A percentile compares a stretch with the other conserved stretches of the same genome.
These are phyloP conservation scores for Phtheirospermum japonicum DNA, from an alignment of 257 asterid species.

Conservation along the genomic window DNA sequence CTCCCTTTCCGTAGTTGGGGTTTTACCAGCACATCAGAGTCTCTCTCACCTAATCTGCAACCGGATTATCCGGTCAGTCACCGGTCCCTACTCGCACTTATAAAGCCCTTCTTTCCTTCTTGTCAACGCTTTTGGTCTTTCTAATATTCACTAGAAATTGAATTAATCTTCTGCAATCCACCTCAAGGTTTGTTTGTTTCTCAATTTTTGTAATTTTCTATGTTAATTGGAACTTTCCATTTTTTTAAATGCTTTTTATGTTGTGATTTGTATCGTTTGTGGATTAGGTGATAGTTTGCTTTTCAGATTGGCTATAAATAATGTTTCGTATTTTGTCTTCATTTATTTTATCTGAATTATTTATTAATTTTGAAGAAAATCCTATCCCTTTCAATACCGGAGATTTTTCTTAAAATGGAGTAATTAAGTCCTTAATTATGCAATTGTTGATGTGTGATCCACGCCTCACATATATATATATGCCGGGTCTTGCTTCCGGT, in stretches of 20 bases:
- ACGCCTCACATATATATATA: too few species aligned
- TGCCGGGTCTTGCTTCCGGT: too few species aligned
- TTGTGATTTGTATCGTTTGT: not conserved
- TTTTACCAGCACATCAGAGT: slow-evolving; percentile 27
- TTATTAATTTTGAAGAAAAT: not conserved
- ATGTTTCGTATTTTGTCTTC: not conserved
- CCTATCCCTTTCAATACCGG: not conserved
- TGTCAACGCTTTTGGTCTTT: too few species aligned
- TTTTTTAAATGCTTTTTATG: not conserved
- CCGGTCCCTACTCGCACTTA: slow-evolving; percentile 24
- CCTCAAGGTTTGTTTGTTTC: slow-evolving; percentile 25
- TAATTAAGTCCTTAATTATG: slow-evolving; percentile 12
- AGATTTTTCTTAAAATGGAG: not conserved
- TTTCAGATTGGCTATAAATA: not conserved
- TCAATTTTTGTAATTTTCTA: not conserved
- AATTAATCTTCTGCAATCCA: slow-evolving; percentile 16
- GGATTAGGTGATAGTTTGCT: slow-evolving; percentile 22
- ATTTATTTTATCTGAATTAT: not conserved
- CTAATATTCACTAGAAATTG: too few species aligned
- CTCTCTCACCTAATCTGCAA: slow-evolving; percentile 14
- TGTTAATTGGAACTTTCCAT: not conserved
- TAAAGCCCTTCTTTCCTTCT: not conserved
- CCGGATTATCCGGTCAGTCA: slow-evolving; percentile 38
- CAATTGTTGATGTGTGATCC: slow-evolving; percentile 25
- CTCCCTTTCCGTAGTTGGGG: slow-evolving; percentile 27